A percentile compares a stretch with the other conserved stretches of the same genome.
Evolutionary conservation across 2,329 filamentous ascomycete species (phyloP).

Genomic region (Aspergillus phoenicis): DNA sequence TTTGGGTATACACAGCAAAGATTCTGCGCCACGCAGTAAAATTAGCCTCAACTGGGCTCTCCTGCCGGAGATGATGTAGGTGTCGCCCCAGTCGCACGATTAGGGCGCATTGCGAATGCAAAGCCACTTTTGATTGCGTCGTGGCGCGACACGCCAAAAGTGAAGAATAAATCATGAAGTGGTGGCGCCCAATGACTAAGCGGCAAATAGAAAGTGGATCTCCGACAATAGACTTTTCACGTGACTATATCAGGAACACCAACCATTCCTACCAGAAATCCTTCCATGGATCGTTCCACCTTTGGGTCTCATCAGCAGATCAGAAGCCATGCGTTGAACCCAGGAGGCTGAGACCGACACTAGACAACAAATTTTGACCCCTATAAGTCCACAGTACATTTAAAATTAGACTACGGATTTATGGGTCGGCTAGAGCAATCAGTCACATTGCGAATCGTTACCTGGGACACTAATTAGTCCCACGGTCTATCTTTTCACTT

Average conservation of each 20-base stretch:
- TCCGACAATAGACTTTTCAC: not conserved
- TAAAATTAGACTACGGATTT: not conserved
- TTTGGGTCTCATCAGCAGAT: not conserved
- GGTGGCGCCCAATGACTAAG: not conserved
- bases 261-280: not conserved
- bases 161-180: not conserved
- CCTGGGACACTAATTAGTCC: not conserved
- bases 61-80: not conserved
- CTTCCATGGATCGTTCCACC: conserved; percentile 1
- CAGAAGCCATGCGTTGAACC: not conserved
- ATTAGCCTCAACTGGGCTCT: not conserved
- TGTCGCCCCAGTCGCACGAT: not conserved
- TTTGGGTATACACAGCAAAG: no score
- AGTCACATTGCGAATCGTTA: not conserved
- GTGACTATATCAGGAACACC: not conserved
- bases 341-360: not conserved
- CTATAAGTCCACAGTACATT: not conserved
- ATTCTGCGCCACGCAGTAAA: conserved; percentile 1
- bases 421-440: not conserved
- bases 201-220: not conserved
- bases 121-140: not conserved
- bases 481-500: not conserved
- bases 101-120: not conserved
- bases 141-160: not conserved
- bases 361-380: not conserved